Percentiles rank a stretch among this genome's conserved stretches.
Evolutionary conservation across 352 stramenopile genomes (phyloP).

Genomic region (Globisporangium solare): DNA sequence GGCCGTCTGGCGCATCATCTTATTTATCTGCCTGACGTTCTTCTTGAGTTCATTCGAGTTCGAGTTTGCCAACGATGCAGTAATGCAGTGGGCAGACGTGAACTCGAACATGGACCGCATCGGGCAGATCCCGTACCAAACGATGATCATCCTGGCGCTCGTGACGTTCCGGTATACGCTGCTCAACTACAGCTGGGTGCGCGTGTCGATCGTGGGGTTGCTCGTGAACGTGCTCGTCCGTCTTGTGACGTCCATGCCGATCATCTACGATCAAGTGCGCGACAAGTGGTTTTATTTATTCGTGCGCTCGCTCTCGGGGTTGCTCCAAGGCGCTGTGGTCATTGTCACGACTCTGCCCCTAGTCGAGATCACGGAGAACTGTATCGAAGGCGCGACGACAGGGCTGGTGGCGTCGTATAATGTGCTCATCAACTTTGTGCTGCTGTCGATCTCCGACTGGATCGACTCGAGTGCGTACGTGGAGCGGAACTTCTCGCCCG

Average conservation of each 20-base stretch:
- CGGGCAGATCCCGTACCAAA: constrained; percentile 38
- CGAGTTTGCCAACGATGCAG: constrained; percentile 39
- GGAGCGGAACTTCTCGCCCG: constrained; percentile 29
- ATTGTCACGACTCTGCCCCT: constrained; percentile 58
- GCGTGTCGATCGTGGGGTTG: constrained; percentile 40
- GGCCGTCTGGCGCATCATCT: constrained; percentile 65
- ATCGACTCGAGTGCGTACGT: constrained; percentile 43
- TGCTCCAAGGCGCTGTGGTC: constrained; percentile 31
- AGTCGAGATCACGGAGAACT: constrained; percentile 71
- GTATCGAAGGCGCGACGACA: constrained; percentile 63
- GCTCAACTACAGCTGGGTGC: constrained; percentile 75
- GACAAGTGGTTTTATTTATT: constrained; percentile 43
- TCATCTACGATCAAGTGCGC: constrained; percentile 46
- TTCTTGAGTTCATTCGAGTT: constrained; percentile 68
- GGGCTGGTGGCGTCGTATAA: constrained; percentile 59
- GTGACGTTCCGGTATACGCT: constrained; percentile 48
- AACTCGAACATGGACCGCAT: constrained; percentile 33
- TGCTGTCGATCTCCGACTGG: constrained; percentile 53
- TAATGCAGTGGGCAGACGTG: constrained; percentile 43
- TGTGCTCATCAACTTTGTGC: constrained; percentile 54
- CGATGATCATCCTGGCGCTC: constrained; percentile 40
- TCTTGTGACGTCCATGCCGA: constrained; percentile 30
- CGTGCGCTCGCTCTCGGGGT: constrained; percentile 35
- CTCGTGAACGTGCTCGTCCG: constrained; percentile 31
- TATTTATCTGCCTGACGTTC: constrained; percentile 58